These are phyloP conservation scores for Lecanicillium sp. DNA, from an alignment of 2,329 filamentous ascomycete species.

Conservation along the genomic window DNA sequence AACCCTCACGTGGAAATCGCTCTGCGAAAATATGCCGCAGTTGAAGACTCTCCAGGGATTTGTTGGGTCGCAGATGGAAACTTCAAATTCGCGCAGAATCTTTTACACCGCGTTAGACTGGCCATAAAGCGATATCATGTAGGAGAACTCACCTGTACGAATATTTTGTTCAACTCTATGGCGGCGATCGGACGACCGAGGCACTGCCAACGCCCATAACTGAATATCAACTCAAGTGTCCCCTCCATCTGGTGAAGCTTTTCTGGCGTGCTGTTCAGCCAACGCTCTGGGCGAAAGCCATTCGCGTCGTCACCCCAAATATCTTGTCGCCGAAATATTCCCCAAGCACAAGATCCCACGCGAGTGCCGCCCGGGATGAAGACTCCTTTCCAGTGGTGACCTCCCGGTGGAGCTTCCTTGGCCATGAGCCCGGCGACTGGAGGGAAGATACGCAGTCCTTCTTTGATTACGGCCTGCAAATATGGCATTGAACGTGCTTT, in stretches of 20 bases:
- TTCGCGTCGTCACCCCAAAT: constrained; percentile 31
- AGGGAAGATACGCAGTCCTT: constrained; percentile 35
- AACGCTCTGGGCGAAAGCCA: constrained; percentile 30
- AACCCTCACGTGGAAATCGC: constrained; percentile 20
- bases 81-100: constrained; percentile 27
- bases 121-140: constrained; percentile 25
- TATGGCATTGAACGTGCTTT: constrained; percentile 35
- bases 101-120: constrained; percentile 10
- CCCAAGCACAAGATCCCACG: constrained; percentile 30
- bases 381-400: constrained; percentile 27
- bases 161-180: constrained; percentile 34
- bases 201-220: constrained; percentile 34
- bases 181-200: constrained; percentile 32
- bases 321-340: constrained; percentile 27
- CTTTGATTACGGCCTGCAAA: constrained; percentile 44
- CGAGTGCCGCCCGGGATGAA: constrained; percentile 28
- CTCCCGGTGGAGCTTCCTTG: constrained; percentile 27
- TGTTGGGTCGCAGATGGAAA: constrained; percentile 25
- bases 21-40: constrained; percentile 26
- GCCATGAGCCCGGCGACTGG: constrained; percentile 32
- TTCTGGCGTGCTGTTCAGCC: constrained; percentile 30
- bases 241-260: constrained; percentile 29
- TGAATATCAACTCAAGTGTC: constrained; percentile 33
- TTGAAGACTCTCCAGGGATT: constrained; percentile 27
- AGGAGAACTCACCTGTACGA: constrained; percentile 33